phyloP scores from a whole-genome alignment of 192 early-diverging fungal species.

The Kappamyces sp. region DNA sequence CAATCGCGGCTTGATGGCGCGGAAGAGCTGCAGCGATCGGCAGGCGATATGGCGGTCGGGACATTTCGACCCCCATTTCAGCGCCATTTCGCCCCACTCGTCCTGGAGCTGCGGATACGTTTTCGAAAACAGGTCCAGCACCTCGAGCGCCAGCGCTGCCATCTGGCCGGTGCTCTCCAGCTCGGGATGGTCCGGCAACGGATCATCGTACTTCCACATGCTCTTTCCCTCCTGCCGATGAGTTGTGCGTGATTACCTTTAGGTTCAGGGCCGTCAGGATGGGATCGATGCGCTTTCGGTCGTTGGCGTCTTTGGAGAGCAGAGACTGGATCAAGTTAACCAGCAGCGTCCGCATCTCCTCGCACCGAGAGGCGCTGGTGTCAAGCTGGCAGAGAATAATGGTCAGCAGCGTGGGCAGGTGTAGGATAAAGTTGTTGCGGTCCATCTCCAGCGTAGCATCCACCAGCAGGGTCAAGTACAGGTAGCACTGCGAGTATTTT shows the following conservation, averaged over 20 bases:
- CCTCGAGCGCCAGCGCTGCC: conserved; percentile 32
- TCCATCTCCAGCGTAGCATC: conserved; percentile 75
- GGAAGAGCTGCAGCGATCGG: conserved; percentile 77
- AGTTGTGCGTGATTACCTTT: conserved; percentile 33
- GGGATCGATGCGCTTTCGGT: conserved; percentile 27
- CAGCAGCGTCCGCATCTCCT: conserved; percentile 65
- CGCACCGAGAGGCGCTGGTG: conserved; percentile 68
- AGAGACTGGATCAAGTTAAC: conserved; percentile 72
- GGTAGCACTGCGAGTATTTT: conserved; percentile 66
- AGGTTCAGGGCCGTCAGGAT: conserved; percentile 47
- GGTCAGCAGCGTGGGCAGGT: conserved; percentile 69
- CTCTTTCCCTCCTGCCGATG: conserved; percentile 55
- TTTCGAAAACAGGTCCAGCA: conserved; percentile 37
- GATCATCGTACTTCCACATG: conserved; percentile 77
- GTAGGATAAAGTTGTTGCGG: conserved; percentile 42
- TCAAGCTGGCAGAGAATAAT: conserved; percentile 78
- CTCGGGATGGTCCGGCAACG: conserved; percentile 44
- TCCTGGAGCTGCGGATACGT: conserved; percentile 35
- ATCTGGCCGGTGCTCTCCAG: conserved; percentile 31
- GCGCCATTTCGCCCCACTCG: conserved; percentile 70
- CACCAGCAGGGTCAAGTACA: conserved; percentile 71
- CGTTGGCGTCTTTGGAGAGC: conserved; percentile 32
- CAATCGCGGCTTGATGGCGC: conserved; percentile 62
- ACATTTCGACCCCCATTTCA: conserved; percentile 77
- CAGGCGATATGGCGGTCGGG: conserved; percentile 83